Evolutionary conservation across 208 protist genomes (phyloP), one percentile per base, ranked within the genome.

Genomic region (Porcisia hertigi): DNA sequence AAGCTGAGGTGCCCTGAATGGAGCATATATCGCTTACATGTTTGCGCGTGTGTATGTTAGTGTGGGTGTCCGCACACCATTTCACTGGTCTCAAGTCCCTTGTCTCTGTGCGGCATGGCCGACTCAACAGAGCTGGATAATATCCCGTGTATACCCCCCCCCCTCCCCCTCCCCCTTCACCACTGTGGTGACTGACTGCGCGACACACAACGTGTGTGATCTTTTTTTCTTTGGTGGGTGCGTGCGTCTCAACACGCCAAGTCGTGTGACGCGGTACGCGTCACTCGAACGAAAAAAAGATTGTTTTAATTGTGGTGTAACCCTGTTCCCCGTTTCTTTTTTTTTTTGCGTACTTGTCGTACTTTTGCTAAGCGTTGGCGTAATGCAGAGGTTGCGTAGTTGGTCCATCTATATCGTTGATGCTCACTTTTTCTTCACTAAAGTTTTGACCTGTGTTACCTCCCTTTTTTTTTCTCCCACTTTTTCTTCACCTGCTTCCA

Each of bases 391-490:
- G 16, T 23, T 20, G 18, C 36, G 45, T 70, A 18, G 41, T 3
- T 36, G 8, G 45, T 55, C 52, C 62, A 76, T 72, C 63, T 79
- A 71, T 72, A 30, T 30, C 30, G 57, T 62, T 36, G 25, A 62
- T 62, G 57, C 57, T 36, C 39, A 47, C 62, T 64, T 8, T 34
- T 64, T 79, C 73, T 69, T 43, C 69, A 9, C 11, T 69, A 20
- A 53, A 2, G 36, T 14, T 49, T 47, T 52, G 20, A 30, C 41
- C 49, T 67, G 39, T 12, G 34, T 69, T 4, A 18, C 47, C 12
- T 5, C 3, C 3, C 55, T 39, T 39, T 41, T 54, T 57, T n/a
- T 53, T 47, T 52, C 12, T 69, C 23, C 11, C 30, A 30, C 30
- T 30, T 30, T 55, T 23, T 70, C 65, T 12, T 1, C 25, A 18